phyloP scores from a whole-genome alignment of 805 yeast species.

The Candida ponderosae region DNA sequence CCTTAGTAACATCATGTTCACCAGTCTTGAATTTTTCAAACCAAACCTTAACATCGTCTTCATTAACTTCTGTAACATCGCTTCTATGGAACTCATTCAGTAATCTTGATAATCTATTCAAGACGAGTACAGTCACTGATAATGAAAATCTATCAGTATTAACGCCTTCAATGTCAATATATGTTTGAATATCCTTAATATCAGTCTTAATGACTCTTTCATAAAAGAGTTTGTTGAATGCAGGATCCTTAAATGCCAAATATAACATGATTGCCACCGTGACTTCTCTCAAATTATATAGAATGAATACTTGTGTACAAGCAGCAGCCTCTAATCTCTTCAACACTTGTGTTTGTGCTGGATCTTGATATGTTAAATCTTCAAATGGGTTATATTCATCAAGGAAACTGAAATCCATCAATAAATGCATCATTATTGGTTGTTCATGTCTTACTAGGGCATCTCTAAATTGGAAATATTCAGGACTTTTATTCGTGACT shows the following conservation, averaged over 20 bases:
- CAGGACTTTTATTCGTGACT: too few relatives aligned
- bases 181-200: not conserved
- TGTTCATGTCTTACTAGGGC: not conserved
- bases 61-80: too few relatives aligned
- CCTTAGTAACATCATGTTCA: not conserved
- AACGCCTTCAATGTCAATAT: conserved; percentile 1
- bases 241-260: not conserved
- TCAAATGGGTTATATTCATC: not conserved
- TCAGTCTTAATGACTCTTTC: not conserved
- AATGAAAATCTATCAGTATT: not conserved
- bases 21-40: not conserved
- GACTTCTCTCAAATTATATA: conserved; percentile 6
- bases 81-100: too few relatives aligned
- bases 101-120: not conserved
- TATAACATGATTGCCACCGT: conserved; percentile 3
- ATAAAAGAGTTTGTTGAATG: conserved; percentile 11
- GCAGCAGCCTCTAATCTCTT: conserved; percentile 3
- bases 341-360: not conserved
- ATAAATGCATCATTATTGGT: not conserved
- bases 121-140: not conserved
- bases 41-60: not conserved
- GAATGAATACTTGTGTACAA: conserved; percentile 9
- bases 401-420: not conserved
- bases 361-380: not conserved
- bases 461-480: not conserved